phyloP scores from a whole-genome alignment of 1,139 yeast genomes.

The Suhomyces maxii region DNA sequence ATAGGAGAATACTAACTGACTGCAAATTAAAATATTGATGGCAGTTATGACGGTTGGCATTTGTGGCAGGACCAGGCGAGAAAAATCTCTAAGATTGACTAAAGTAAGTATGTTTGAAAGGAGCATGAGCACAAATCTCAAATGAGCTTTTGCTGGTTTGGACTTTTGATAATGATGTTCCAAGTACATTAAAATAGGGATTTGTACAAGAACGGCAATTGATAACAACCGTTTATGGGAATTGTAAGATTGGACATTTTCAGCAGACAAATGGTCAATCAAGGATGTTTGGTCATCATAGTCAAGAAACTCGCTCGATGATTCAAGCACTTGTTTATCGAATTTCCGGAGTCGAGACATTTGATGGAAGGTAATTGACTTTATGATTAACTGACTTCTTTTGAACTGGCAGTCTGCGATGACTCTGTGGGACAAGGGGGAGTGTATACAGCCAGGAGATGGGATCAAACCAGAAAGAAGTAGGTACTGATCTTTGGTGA shows the following conservation, averaged over 20 bases:
- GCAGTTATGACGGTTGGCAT: neutral
- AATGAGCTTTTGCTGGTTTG: neutral
- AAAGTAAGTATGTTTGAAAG: conserved; percentile 11
- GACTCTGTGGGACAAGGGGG: too few relatives aligned
- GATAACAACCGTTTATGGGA: conserved; percentile 8
- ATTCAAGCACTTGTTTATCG: conserved; percentile 15
- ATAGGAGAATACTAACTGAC: conserved; percentile 11
- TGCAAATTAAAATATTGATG: conserved; percentile 13
- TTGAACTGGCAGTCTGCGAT: too few relatives aligned
- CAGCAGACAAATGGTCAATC: conserved; percentile 10
- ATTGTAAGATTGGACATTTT: conserved; percentile 12
- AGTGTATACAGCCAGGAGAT: too few relatives aligned
- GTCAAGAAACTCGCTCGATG: conserved; percentile 13
- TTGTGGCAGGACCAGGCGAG: neutral
- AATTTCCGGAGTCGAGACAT: conserved; percentile 16
- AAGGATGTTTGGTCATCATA: conserved; percentile 15
- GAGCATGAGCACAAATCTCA: conserved; percentile 6
- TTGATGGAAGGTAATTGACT: neutral
- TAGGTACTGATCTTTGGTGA: too few relatives aligned
- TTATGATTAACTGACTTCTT: too few relatives aligned
- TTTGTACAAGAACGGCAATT: conserved; percentile 12
- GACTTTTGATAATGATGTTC: conserved; percentile 6
- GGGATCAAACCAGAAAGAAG: too few relatives aligned
- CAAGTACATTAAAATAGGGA: conserved; percentile 13
- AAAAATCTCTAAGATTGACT: conserved; percentile 5